Percentiles rank a stretch among this genome's conserved stretches.
Evolutionary conservation across 2,329 filamentous ascomycete species (phyloP).

Genomic region (Colletotrichum cordylinicola): DNA sequence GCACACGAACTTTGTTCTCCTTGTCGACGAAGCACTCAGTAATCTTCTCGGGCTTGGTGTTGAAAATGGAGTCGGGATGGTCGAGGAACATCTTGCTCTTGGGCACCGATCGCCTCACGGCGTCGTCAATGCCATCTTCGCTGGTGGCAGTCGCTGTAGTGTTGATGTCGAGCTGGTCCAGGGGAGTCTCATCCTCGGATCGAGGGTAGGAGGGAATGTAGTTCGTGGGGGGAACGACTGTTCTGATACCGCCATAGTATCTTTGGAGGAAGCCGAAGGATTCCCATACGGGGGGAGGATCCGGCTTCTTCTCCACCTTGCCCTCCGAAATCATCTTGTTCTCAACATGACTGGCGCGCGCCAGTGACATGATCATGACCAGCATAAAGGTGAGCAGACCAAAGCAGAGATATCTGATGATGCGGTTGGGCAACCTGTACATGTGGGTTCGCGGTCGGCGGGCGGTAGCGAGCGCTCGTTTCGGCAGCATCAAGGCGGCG

Average conservation of each 20-base stretch:
- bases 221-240: constrained; percentile 66
- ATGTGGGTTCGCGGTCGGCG: constrained; percentile 41
- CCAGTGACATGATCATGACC: constrained; percentile 78
- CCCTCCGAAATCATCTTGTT: constrained; percentile 65
- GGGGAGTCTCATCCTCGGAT: constrained; percentile 61
- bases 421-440: constrained; percentile 73
- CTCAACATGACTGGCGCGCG: constrained; percentile 75
- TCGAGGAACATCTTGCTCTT: constrained; percentile 59
- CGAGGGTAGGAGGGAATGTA: constrained; percentile 85
- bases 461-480: constrained; percentile 35
- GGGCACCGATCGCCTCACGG: constrained; percentile 40
- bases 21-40: constrained; percentile 81
- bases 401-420: constrained; percentile 81
- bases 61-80: constrained; percentile 42
- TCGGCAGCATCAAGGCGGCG: constrained; percentile 50
- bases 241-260: constrained; percentile 88
- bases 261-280: constrained; percentile 83
- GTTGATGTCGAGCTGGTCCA: constrained; percentile 45
- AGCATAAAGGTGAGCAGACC: constrained; percentile 72
- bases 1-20: constrained; percentile 68
- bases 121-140: constrained; percentile 30
- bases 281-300: constrained; percentile 79
- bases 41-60: constrained; percentile 53
- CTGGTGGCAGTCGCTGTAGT: constrained; percentile 28
- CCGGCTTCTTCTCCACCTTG: constrained; percentile 62